Evolutionary conservation across 23 red algal species (phyloP), one percentile per base, ranked within the genome.

Genomic region (Gracilaria gracilis): DNA sequence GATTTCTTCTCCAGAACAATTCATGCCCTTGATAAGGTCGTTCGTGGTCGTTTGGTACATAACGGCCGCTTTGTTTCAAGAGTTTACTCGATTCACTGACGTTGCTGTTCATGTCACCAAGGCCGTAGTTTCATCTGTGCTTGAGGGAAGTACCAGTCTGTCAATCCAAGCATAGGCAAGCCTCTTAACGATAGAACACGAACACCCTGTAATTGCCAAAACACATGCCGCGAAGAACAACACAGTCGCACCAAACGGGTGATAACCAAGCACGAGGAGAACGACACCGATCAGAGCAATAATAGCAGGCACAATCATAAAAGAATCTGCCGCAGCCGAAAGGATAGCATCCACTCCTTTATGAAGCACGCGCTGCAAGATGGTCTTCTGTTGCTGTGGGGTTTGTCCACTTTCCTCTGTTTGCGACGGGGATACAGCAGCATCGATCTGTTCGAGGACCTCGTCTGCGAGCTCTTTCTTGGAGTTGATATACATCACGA

Each of bases 321-420:
- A 77, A 0, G 72, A 77, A 51, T 77, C 72, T 3, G 72, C 72
- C 27, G 72, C 72, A 28, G 72, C 72, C 16, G 72, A 77, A 31
- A 77, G 72, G 50, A 77, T 51, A 31, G 72, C 72, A 77, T 77
- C 72, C 9, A 77, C 72, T 40, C 72, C 72, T 31, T 77, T 77
- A 32, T 77, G 46, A 77, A 77, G 72, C 21, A 77, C 72, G 50
- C 72, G 72, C 40, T 77, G 72, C 23, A 77, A 31, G 36, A 77
- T 34, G 23, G 39, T 77, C 42, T 77, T 77, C 20, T 77, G 40
- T 31, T 77, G 39, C 9, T 24, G 3, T 25, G 39, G 42, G 31
- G 72, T 24, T 28, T 51, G 35, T 0, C 46, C 72, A 46, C 14
- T 51, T 12, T 77, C 72, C 9, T 77, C 72, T 42, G 21, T 51